A percentile compares a stretch with the other conserved stretches of the same genome.
Conservation (phyloP, 257 asterid species). For the Echites panduratus region DNA sequence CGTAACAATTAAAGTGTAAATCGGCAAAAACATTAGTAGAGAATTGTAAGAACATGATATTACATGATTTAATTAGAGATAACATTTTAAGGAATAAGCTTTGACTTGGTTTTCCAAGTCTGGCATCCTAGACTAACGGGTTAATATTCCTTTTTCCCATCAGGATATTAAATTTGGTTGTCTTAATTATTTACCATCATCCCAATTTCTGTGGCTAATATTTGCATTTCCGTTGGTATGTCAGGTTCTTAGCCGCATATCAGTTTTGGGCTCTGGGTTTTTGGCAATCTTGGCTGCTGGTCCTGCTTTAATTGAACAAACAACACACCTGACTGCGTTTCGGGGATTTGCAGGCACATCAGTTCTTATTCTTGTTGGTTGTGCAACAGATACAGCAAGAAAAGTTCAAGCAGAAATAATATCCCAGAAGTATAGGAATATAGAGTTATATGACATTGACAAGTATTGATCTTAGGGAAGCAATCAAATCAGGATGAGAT, state of each 20-base stretch:
- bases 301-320: constrained; percentile 91
- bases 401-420: constrained; percentile 93
- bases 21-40: no score
- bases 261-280: constrained; percentile 85
- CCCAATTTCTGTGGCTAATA: not conserved
- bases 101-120: not conserved
- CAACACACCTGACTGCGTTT: constrained; percentile 89
- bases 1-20: no score
- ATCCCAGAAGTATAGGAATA: constrained; percentile 88
- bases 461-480: constrained; percentile 32
- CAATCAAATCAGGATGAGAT: not conserved
- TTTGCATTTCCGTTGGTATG: constrained; percentile 8
- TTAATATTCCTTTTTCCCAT: not conserved
- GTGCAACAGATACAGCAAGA: constrained; percentile 95
- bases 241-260: constrained; percentile 87
- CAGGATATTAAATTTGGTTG: not conserved
- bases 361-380: constrained; percentile 89
- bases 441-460: constrained; percentile 68
- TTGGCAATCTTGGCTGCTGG: constrained; percentile 89
- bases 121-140: not conserved
- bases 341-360: constrained; percentile 96
- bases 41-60: no score
- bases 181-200: not conserved
- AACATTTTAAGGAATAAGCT: not conserved
- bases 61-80: no score